Percentiles rank a stretch among this genome's conserved stretches.
These are phyloP conservation scores for Hippophae gyantsensis DNA, from an alignment of 306 rosid species.

Conservation along the genomic window DNA sequence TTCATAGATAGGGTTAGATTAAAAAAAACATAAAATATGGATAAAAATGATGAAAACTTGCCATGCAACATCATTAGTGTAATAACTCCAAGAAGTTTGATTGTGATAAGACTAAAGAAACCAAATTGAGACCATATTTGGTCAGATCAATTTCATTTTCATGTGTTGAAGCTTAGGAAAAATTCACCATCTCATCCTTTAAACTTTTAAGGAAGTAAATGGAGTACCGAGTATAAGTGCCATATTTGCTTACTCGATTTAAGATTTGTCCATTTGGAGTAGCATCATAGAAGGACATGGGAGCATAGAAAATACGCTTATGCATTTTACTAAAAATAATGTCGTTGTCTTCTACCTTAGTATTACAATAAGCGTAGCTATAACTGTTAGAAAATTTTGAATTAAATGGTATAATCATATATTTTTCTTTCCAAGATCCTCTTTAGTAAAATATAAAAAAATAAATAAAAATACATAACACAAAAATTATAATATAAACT, in stretches of 20 bases:
- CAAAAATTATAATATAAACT: too few species aligned
- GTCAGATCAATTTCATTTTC: constrained; percentile 55
- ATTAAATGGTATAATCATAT: too few species aligned
- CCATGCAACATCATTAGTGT: constrained; percentile 80
- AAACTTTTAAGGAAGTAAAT: too few species aligned
- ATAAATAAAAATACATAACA: too few species aligned
- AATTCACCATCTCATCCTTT: not conserved
- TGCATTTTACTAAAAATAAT: constrained; percentile 70
- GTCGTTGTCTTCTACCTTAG: constrained; percentile 67
- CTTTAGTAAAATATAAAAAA: too few species aligned
- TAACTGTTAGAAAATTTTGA: too few species aligned
- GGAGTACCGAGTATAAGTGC: too few species aligned
- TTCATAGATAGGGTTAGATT: constrained; percentile 4
- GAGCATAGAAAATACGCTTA: constrained; percentile 59
- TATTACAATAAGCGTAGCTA: constrained; percentile 32
- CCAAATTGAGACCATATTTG: constrained; percentile 34
- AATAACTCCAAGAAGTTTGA: constrained; percentile 64
- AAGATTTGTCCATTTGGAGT: constrained; percentile 83
- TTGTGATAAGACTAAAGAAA: constrained; percentile 35
- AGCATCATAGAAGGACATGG: constrained; percentile 86
- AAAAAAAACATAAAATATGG: constrained; percentile 51
- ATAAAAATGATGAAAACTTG: constrained; percentile 65
- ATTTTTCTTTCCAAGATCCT: too few species aligned
- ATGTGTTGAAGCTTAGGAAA: constrained; percentile 60
- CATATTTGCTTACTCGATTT: constrained; percentile 43